These are phyloP conservation scores for Sequoiadendron giganteum DNA, from an alignment of 75 land plant genomes.

Conservation along the genomic window DNA sequence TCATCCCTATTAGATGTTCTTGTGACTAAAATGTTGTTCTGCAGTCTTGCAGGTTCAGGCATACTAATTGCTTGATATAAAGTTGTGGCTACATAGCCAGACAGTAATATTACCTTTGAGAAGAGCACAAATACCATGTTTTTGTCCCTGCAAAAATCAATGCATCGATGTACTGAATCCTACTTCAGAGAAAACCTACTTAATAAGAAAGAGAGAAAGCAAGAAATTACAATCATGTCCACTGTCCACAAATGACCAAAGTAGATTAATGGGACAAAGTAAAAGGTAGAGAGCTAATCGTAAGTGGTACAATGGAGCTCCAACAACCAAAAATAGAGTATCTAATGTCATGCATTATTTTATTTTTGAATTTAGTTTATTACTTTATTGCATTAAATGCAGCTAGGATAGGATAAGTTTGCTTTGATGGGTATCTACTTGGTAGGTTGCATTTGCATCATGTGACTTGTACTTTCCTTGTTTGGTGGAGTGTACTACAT, in stretches of 20 bases:
- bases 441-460: too few relatives aligned
- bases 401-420: too few relatives aligned
- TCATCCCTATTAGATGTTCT: not conserved
- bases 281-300: not conserved
- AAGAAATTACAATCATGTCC: not conserved
- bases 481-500: too few relatives aligned
- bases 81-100: not conserved
- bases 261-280: not conserved
- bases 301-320: not conserved
- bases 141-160: slow-evolving; percentile 1
- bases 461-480: too few relatives aligned
- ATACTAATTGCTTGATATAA: not conserved
- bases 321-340: not conserved
- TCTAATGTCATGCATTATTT: too few relatives aligned
- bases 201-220: not conserved
- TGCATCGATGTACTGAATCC: not conserved
- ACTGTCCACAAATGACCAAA: too few relatives aligned
- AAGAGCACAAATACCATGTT: not conserved
- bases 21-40: not conserved
- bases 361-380: too few relatives aligned
- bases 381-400: too few relatives aligned
- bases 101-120: not conserved
- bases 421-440: too few relatives aligned
- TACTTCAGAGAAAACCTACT: not conserved
- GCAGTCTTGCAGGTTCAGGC: not conserved